Evolutionary conservation across 176 grass and related monocot species (phyloP), one percentile per base, ranked within the genome.

Genomic region (Ensete glaucum): DNA sequence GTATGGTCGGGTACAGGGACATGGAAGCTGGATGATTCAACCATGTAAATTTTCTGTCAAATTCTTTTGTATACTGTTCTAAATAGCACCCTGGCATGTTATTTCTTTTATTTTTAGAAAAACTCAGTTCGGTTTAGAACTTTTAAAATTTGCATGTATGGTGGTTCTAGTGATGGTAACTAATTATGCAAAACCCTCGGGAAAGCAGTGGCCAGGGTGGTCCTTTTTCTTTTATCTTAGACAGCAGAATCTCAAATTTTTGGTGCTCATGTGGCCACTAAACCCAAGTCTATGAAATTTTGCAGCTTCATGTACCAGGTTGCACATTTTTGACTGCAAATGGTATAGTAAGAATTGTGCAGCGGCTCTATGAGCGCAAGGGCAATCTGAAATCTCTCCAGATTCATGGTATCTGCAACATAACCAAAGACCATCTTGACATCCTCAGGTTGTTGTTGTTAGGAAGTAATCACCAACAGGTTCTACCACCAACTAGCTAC

Each of bases 251-350:
- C 34, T 6, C 4, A 43, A 43, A 43, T 43, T 43, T 43, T 43
- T 43, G 34, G 34, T 43, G 4, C 34, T 43, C 34, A 43, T 43
- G 34, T 4, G 34, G 3, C 6, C 34, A 43, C 34, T 43, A 43
- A 43, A 43, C 34, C 34, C 34, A 43, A 43, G 34, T 81, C 54
- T 12, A 53, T 82, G 49, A 73, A 80, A 72, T 34, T 50, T 94
- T 91, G 83, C 90, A 94, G 90, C 86, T 91, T 55, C 91, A 79
- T 82, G 84, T 94, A 51, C 95, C 95, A 19, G 85, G 78, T 86
- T 99, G 90, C 77, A 79, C 78, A 79, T 67, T 73, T 74, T 81
- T 99, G 79, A 91, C 81, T 24, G 86, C 84, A 82, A 84, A 99
- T 84, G 95, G 90, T 67, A 67, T 99, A 59, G 73, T 94, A 9